These are phyloP conservation scores for Ceratocystis eucalypticola DNA, from an alignment of 2,329 filamentous ascomycete genomes.

Conservation along the genomic window DNA sequence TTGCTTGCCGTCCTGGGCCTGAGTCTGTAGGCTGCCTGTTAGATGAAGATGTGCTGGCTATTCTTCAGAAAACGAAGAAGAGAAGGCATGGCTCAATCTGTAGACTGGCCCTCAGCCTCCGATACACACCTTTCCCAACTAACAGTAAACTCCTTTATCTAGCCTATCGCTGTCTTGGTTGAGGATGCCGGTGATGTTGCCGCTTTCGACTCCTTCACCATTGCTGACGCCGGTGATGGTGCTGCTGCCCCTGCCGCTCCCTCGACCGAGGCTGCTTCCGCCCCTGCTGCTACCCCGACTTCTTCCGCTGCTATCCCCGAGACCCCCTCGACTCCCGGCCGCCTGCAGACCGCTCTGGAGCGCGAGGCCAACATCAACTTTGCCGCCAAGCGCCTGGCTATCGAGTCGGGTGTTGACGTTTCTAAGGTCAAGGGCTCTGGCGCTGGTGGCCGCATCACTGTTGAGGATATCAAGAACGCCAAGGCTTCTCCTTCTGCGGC, in stretches of 20 bases:
- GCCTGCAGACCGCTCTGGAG: conserved; percentile 70
- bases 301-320: conserved; percentile 33
- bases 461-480: conserved; percentile 85
- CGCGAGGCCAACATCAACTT: conserved; percentile 62
- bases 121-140: neutral
- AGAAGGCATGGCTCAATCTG: too few relatives aligned
- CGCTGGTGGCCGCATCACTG: conserved; percentile 72
- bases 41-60: too few relatives aligned
- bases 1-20: neutral
- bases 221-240: conserved; percentile 83
- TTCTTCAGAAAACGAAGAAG: too few relatives aligned
- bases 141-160: conserved; percentile 19
- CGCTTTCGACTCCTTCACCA: conserved; percentile 76
- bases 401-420: conserved; percentile 70
- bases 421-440: conserved; percentile 75
- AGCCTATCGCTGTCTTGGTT: conserved; percentile 94
- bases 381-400: conserved; percentile 66
- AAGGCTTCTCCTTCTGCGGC: conserved; percentile 42
- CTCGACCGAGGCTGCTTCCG: conserved; percentile 42
- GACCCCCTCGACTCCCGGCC: conserved; percentile 62
- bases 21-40: neutral
- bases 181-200: conserved; percentile 80
- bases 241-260: conserved; percentile 48
- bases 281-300: conserved; percentile 28
- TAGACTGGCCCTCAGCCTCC: too few relatives aligned